Percentiles rank a stretch among this genome's conserved stretches.
These are phyloP conservation scores for Parathielavia appendiculata DNA, from an alignment of 495 filamentous ascomycete species.

Conservation along the genomic window DNA sequence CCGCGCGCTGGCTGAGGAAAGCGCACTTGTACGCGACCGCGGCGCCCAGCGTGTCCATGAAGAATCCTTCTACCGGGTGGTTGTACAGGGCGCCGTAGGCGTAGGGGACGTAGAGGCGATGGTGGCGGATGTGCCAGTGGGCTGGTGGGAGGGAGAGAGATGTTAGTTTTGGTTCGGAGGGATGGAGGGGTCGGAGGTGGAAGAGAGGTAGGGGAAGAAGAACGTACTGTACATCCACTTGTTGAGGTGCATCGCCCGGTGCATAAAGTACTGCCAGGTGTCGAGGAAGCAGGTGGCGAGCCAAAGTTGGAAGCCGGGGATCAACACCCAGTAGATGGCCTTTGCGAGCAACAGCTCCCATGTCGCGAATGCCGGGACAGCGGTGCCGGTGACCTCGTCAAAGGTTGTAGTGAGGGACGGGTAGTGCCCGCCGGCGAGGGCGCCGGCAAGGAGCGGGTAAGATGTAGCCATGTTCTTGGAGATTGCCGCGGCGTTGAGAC, in stretches of 20 bases:
- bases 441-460: conserved; percentile 61
- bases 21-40: conserved; percentile 72
- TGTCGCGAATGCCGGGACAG: conserved; percentile 52
- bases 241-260: conserved; percentile 91
- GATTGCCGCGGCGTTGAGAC: conserved; percentile 52
- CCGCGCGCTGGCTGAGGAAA: conserved; percentile 70
- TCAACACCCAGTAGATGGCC: conserved; percentile 69
- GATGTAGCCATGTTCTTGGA: conserved; percentile 52
- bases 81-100: conserved; percentile 97
- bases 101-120: conserved; percentile 94
- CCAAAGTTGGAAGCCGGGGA: conserved; percentile 70
- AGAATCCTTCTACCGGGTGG: conserved; percentile 86
- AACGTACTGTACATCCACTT: conserved; percentile 91
- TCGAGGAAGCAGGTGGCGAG: conserved; percentile 71
- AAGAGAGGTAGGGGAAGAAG: neutral
- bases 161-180: neutral
- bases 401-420: conserved; percentile 50
- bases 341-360: conserved; percentile 76
- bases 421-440: conserved; percentile 68
- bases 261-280: conserved; percentile 96
- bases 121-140: conserved; percentile 88
- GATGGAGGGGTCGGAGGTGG: neutral
- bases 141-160: conserved; percentile 43
- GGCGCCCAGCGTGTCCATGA: conserved; percentile 85
- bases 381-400: conserved; percentile 36